phyloP scores from a whole-genome alignment of 495 filamentous ascomycete species.

The Rhizodiscina lignyota region DNA sequence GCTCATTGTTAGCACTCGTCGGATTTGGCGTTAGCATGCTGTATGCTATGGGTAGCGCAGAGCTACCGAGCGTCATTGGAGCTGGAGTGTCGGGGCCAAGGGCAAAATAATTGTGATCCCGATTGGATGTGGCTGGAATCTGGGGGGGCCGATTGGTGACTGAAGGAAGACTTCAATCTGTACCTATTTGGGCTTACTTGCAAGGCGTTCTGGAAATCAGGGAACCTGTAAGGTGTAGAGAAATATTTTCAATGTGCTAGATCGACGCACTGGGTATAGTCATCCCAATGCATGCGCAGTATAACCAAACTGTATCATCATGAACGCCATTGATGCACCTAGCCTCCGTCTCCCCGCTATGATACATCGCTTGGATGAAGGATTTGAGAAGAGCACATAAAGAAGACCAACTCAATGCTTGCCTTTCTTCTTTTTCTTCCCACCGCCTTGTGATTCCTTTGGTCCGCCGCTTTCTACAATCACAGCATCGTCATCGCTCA shows the following conservation, averaged over 20 bases:
- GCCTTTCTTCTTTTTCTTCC: slow-evolving; percentile 51
- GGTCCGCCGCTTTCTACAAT: slow-evolving; percentile 61
- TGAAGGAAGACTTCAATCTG: neutral
- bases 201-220: no score
- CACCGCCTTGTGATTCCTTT: slow-evolving; percentile 21
- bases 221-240: no score
- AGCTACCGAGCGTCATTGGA: slow-evolving; percentile 18
- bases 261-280: no score
- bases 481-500: slow-evolving; percentile 72
- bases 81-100: slow-evolving; percentile 15
- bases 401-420: slow-evolving; percentile 44
- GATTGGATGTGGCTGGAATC: neutral
- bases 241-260: no score
- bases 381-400: no score
- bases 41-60: slow-evolving; percentile 51
- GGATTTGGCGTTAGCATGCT: slow-evolving; percentile 57
- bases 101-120: slow-evolving; percentile 8
- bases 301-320: no score
- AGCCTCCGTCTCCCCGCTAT: no score
- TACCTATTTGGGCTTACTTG: neutral
- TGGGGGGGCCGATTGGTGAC: neutral
- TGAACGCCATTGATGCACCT: no score
- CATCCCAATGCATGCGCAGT: no score
- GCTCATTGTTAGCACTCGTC: slow-evolving; percentile 43
- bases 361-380: no score